Conservation (phyloP, 225 moss, liverwort and hornwort genomes). For the Sphagnum contortum region DNA sequence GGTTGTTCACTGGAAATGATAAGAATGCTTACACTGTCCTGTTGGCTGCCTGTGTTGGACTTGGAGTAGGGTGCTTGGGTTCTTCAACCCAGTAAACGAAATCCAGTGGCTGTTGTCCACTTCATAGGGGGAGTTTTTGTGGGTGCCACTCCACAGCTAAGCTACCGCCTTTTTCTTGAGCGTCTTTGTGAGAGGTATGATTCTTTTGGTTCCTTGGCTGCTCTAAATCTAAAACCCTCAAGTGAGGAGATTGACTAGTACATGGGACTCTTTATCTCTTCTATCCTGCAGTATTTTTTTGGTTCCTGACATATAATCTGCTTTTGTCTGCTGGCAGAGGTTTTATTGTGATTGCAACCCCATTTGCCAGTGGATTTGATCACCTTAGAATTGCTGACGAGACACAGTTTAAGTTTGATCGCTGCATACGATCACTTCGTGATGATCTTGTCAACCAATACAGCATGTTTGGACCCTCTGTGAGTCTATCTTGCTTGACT, state of each 20-base stretch:
- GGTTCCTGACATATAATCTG: no score
- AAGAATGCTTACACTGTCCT: not conserved
- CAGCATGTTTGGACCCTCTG: slow-evolving; percentile 33
- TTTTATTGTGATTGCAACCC: slow-evolving; percentile 72
- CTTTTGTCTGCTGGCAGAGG: slow-evolving; percentile 28
- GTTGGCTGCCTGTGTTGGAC: not conserved
- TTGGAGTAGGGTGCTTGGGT: slow-evolving; percentile 65
- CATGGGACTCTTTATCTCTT: no score
- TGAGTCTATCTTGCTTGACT: slow-evolving; percentile 5
- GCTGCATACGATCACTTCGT: slow-evolving; percentile 45
- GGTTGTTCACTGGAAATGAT: not conserved
- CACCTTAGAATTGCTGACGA: slow-evolving; percentile 88
- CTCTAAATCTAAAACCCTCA: no score
- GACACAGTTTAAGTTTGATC: slow-evolving; percentile 86
- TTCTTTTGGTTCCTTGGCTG: not conserved
- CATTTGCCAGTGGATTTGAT: slow-evolving; percentile 83
- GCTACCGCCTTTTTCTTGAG: slow-evolving; percentile 79
- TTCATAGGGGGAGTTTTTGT: slow-evolving; percentile 88
- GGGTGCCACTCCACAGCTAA: slow-evolving; percentile 84
- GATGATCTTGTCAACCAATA: slow-evolving; percentile 27
- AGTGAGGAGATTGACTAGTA: no score
- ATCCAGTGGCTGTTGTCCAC: slow-evolving; percentile 64
- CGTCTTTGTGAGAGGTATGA: slow-evolving; percentile 64
- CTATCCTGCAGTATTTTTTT: no score
- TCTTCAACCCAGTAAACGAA: slow-evolving; percentile 44